These are phyloP conservation scores for Ambrosiella xylebori DNA, from an alignment of 2,329 filamentous ascomycete genomes.

Conservation along the genomic window DNA sequence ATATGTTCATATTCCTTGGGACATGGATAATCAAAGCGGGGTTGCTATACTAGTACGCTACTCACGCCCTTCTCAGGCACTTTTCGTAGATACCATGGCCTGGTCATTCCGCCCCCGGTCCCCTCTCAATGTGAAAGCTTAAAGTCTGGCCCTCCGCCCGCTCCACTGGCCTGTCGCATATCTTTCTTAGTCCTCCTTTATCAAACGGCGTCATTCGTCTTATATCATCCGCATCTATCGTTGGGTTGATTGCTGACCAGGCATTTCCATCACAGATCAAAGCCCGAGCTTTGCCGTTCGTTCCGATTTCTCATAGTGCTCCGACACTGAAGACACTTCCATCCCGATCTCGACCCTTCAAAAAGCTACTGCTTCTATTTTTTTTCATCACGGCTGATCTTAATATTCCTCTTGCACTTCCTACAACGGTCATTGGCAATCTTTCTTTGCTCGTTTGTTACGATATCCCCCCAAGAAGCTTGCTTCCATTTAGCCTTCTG, in stretches of 20 bases:
- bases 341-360: not conserved
- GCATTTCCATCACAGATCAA: not conserved
- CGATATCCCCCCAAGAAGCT: too few relatives aligned
- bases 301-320: not conserved
- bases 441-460: too few relatives aligned
- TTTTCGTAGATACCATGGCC: not conserved
- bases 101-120: conserved; percentile 4
- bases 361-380: not conserved
- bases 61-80: not conserved
- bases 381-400: too few relatives aligned
- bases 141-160: conserved; percentile 5
- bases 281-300: not conserved
- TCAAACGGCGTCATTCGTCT: not conserved
- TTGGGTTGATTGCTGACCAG: not conserved
- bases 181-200: not conserved
- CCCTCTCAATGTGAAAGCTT: conserved; percentile 2
- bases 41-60: not conserved
- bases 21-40: not conserved
- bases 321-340: not conserved
- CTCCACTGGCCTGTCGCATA: not conserved
- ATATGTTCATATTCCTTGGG: not conserved
- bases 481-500: too few relatives aligned
- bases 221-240: not conserved
- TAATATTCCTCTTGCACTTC: too few relatives aligned
- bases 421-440: too few relatives aligned